Conservation (phyloP, 805 yeast species). For the Saccharomycopsis malanga region DNA sequence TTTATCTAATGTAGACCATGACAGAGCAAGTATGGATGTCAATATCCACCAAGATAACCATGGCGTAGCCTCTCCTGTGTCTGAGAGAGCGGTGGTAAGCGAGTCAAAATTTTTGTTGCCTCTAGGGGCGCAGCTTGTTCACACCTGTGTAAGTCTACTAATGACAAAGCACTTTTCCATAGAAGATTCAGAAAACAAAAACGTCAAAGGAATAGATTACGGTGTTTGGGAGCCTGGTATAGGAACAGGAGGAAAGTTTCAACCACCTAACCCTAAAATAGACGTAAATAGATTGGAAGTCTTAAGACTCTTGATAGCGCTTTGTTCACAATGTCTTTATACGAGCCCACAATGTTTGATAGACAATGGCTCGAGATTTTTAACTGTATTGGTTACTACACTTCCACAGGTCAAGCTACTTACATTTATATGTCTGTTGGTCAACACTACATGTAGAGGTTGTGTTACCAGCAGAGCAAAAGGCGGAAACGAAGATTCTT, state of each 20-base stretch:
- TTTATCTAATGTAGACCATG: conserved; percentile 1
- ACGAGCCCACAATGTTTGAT: conserved; percentile 35
- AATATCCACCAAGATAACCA: neutral
- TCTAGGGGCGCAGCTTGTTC: conserved; percentile 30
- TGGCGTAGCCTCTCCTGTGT: neutral
- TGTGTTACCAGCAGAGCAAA: conserved; percentile 32
- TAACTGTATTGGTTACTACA: conserved; percentile 46
- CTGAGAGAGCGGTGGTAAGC: conserved; percentile 1
- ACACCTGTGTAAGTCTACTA: conserved; percentile 25
- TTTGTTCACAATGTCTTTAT: conserved; percentile 60
- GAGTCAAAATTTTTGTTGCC: conserved; percentile 23
- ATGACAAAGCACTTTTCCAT: conserved; percentile 55
- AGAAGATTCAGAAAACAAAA: neutral
- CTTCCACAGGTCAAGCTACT: conserved; percentile 42
- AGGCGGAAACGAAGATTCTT: conserved; percentile 29
- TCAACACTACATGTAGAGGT: conserved; percentile 55
- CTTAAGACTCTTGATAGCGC: conserved; percentile 49
- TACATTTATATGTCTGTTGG: conserved; percentile 58
- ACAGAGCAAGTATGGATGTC: conserved; percentile 8
- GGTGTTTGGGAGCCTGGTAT: conserved; percentile 79
- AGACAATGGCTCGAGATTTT: conserved; percentile 50
- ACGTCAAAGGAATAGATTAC: conserved; percentile 30
- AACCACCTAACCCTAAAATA: conserved; percentile 29
- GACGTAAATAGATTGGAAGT: conserved; percentile 66
- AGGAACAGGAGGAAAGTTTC: conserved; percentile 34